Percentiles rank a stretch among this genome's conserved stretches.
phyloP scores from a whole-genome alignment of 345 rosid species.

The Salix caprea region DNA sequence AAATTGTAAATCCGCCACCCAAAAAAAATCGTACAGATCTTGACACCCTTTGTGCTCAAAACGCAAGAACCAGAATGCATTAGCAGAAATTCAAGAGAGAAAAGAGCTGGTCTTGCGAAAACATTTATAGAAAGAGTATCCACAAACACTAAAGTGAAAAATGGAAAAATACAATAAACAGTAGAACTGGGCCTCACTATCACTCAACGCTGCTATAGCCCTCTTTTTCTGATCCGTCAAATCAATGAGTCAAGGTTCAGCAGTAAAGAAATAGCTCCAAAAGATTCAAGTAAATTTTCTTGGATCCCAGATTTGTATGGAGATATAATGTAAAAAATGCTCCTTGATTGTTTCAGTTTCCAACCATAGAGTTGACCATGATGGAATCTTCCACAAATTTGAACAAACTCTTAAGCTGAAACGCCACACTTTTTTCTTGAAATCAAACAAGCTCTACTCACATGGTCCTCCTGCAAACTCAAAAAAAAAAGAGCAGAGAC shows the following conservation, averaged over 20 bases:
- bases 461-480: slow-evolving; percentile 17
- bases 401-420: slow-evolving; percentile 4
- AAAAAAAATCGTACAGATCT: slow-evolving; percentile 15
- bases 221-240: slow-evolving; percentile 29
- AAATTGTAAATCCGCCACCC: background rate
- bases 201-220: slow-evolving; percentile 15
- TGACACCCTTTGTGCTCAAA: slow-evolving; percentile 25
- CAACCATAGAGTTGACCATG: slow-evolving; percentile 26
- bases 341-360: slow-evolving; percentile 12
- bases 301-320: slow-evolving; percentile 25
- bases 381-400: slow-evolving; percentile 13
- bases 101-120: background rate
- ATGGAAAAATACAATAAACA: slow-evolving; percentile 9
- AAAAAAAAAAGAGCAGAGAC: slow-evolving; percentile 7
- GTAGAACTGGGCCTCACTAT: slow-evolving; percentile 8
- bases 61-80: slow-evolving; percentile 15
- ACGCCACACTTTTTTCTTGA: background rate
- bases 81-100: slow-evolving; percentile 12
- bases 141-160: slow-evolving; percentile 14
- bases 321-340: slow-evolving; percentile 1
- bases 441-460: slow-evolving; percentile 5
- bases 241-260: slow-evolving; percentile 27
- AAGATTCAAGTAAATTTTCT: slow-evolving; percentile 1
- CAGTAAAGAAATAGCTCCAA: slow-evolving; percentile 27
- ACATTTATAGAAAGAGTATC: slow-evolving; percentile 1